These are phyloP conservation scores for Fusarium sp. DNA, from an alignment of 2,329 filamentous ascomycete genomes.

Conservation along the genomic window DNA sequence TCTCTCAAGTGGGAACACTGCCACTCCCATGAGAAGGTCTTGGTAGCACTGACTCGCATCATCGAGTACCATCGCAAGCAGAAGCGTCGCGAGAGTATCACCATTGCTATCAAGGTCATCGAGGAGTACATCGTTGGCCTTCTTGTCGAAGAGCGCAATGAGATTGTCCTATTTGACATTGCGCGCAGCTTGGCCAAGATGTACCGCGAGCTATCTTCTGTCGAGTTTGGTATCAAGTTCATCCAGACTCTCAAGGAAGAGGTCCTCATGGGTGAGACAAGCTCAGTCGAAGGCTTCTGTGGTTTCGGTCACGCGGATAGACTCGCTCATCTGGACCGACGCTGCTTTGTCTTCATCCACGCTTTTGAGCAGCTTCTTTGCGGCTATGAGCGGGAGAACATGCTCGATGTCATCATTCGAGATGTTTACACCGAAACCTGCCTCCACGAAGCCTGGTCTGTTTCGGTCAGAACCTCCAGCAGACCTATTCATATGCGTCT, in stretches of 20 bases:
- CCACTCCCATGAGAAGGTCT: neutral
- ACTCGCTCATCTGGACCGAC: neutral
- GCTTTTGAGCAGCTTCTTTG: constrained; percentile 4
- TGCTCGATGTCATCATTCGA: constrained; percentile 3
- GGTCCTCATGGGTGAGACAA: neutral
- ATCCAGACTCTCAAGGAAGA: constrained; percentile 3
- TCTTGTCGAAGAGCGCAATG: constrained; percentile 1
- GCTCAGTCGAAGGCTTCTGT: neutral
- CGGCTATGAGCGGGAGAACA: neutral
- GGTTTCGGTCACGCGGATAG: neutral
- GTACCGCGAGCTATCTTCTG: neutral
- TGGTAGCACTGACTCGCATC: neutral
- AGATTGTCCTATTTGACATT: neutral
- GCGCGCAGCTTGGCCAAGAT: neutral
- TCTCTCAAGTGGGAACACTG: neutral
- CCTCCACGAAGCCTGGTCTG: constrained; percentile 3
- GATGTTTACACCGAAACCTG: neutral
- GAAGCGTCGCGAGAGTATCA: neutral
- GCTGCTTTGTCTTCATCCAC: neutral
- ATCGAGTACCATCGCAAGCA: constrained; percentile 8
- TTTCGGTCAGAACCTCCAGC: neutral
- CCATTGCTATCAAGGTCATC: neutral
- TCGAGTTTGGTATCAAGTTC: constrained; percentile 3
- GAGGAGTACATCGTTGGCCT: neutral
- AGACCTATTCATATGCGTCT: neutral